Conservation (phyloP, 768 basidiomycete species). For the Suillus decipiens region DNA sequence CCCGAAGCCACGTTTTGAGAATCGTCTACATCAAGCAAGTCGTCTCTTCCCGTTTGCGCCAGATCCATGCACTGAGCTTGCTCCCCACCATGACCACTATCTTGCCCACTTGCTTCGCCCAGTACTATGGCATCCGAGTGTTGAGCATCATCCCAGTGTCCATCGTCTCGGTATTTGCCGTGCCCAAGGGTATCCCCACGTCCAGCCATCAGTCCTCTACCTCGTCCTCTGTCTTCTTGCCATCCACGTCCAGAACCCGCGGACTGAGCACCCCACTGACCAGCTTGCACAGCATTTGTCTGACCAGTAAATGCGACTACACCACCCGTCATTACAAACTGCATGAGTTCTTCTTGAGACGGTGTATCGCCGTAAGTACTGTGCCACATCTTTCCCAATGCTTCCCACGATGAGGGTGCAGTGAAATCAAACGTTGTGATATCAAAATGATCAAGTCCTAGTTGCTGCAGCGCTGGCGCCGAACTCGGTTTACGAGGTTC, state of each 20-base stretch:
- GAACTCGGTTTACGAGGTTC: constrained; percentile 33
- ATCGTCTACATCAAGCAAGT: not conserved
- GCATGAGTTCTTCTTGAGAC: constrained; percentile 75
- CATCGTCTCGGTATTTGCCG: constrained; percentile 52
- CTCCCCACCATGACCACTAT: constrained; percentile 1
- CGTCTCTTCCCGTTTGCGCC: constrained; percentile 8
- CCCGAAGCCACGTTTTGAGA: constrained; percentile 33
- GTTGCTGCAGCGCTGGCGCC: constrained; percentile 40
- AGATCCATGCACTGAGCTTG: constrained; percentile 7
- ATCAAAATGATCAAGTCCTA: constrained; percentile 71
- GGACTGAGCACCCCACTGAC: constrained; percentile 33
- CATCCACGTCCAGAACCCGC: constrained; percentile 40
- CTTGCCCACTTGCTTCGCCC: constrained; percentile 44
- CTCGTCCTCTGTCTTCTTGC: constrained; percentile 39
- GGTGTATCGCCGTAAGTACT: constrained; percentile 67
- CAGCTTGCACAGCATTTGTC: constrained; percentile 21
- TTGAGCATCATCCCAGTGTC: constrained; percentile 34
- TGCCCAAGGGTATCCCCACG: constrained; percentile 33
- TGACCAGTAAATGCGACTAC: constrained; percentile 25
- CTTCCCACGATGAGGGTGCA: constrained; percentile 75
- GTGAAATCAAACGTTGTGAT: constrained; percentile 72
- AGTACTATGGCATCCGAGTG: constrained; percentile 63
- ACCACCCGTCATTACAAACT: constrained; percentile 56
- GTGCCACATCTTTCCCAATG: constrained; percentile 77
- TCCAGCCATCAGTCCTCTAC: constrained; percentile 36